Evolutionary conservation across 352 stramenopile species (phyloP).

Genomic region (Pilasporangium apinafurcum): DNA sequence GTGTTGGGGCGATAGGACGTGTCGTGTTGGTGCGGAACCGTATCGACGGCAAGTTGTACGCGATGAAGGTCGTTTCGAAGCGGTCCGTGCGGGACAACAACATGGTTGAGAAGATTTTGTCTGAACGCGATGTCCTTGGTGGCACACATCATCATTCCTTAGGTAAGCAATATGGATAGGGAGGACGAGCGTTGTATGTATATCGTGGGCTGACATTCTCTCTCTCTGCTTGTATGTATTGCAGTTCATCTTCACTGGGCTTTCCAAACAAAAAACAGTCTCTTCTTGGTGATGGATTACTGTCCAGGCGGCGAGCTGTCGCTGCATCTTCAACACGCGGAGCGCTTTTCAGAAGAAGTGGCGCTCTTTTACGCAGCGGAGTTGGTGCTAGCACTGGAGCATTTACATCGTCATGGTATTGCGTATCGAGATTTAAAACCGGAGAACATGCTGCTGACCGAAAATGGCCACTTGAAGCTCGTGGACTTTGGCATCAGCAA

Average conservation of each 20-base stretch:
- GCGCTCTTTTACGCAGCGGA: conserved; percentile 70
- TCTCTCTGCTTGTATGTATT: not conserved
- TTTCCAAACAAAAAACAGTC: conserved; percentile 52
- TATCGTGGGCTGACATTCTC: not conserved
- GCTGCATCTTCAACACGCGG: conserved; percentile 33
- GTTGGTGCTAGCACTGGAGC: conserved; percentile 66
- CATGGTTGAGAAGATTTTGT: conserved; percentile 51
- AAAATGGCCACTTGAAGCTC: conserved; percentile 64
- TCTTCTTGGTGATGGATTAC: conserved; percentile 84
- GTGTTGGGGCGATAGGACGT: conserved; percentile 80
- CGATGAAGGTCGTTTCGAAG: conserved; percentile 79
- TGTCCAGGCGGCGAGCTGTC: conserved; percentile 70
- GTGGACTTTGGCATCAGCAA: conserved; percentile 84
- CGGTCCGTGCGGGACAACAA: conserved; percentile 39
- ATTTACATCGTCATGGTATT: conserved; percentile 81
- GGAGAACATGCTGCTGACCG: conserved; percentile 66
- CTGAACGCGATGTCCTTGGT: conserved; percentile 69
- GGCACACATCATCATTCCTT: conserved; percentile 60
- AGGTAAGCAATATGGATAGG: conserved; percentile 15
- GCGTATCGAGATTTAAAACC: conserved; percentile 81
- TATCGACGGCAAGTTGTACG: conserved; percentile 48
- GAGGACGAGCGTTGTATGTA: not conserved
- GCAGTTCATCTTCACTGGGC: conserved; percentile 72
- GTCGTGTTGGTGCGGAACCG: conserved; percentile 73
- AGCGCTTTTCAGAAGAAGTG: conserved; percentile 44